Evolutionary conservation across 2,329 filamentous ascomycete species (phyloP), one percentile per base, ranked within the genome.

Genomic region (Hypoxylon sp.): DNA sequence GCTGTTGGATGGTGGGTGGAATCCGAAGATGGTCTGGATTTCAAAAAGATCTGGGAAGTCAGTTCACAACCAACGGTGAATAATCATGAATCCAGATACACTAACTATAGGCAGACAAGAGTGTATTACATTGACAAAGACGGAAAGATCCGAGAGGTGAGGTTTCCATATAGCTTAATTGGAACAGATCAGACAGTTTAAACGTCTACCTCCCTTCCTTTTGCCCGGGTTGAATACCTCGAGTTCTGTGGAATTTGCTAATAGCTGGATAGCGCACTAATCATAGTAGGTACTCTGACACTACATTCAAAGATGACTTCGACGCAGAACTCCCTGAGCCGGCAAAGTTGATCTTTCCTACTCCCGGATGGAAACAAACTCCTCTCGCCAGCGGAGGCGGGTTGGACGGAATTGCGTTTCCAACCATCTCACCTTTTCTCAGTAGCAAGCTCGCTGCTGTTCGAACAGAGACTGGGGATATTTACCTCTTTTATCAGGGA

Each of bases 401-500:
- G 45, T 32, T 14, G 2, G 14, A 34, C 25, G 23, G n/a, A 28
- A 34, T 6, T 50, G 7, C 3, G 2, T 48, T 63, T 32, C 52
- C 48, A 17, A 21, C 14, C 23, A 23, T 53, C 11, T 36, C 36
- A 13, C 36, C 61, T 13, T 17, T 49, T 17, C 36, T 11, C 19
- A 32, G 0, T 17, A 52, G 36, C 21, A 64, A 52, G 49, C 61
- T 59, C 17, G 38, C 48, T 17, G 53, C 61, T 7, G n/a, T 49
- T 49, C 48, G 30, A 23, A 25, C 48, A 14, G 55, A 59, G 3
- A 13, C 2, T 43, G 55, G 48, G 5, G 23, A 59, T 1, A 53
- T 59, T 6, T 49, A 48, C 30, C 11, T 64, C 5, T 64, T 59
- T 21, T 64, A 59, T 19, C 61, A 59, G 38, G n/a, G 6, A 10